phyloP scores from a whole-genome alignment of 306 rosid genomes.

The Dicorynia guianensis region DNA sequence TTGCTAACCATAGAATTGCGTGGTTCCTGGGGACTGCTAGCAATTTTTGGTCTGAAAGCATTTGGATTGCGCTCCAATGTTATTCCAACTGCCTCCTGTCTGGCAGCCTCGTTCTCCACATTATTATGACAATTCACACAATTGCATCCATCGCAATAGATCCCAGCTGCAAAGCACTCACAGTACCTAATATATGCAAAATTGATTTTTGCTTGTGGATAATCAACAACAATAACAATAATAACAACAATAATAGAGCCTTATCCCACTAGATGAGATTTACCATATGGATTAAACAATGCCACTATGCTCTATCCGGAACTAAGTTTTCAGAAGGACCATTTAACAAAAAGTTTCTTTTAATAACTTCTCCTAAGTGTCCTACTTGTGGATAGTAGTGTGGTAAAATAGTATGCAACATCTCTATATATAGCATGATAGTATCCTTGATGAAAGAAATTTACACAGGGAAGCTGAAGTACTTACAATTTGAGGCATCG shows the following conservation, averaged over 20 bases:
- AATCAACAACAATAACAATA: too few relatives aligned
- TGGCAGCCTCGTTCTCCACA: conserved; percentile 71
- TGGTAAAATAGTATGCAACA: conserved; percentile 30
- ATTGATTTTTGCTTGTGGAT: conserved; percentile 29
- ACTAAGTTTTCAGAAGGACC: too few relatives aligned
- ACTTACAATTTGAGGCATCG: conserved; percentile 94
- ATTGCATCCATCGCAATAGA: conserved; percentile 80
- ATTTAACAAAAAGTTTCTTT: too few relatives aligned
- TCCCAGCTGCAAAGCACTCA: conserved; percentile 85
- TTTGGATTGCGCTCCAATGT: conserved; percentile 78
- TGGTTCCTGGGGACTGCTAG: conserved; percentile 69
- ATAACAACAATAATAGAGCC: too few relatives aligned
- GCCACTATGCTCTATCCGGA: too few relatives aligned
- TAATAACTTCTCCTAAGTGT: too few relatives aligned
- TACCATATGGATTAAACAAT: too few relatives aligned
- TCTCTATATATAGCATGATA: conserved; percentile 15
- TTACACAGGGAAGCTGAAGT: conserved; percentile 16
- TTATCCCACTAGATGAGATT: too few relatives aligned
- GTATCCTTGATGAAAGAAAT: conserved; percentile 23
- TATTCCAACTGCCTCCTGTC: conserved; percentile 69
- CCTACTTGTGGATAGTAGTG: conserved; percentile 5
- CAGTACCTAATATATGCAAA: conserved; percentile 69
- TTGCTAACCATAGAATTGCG: conserved; percentile 57
- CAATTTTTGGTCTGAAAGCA: conserved; percentile 85
- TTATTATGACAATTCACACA: conserved; percentile 77